phyloP scores from a whole-genome alignment of 2,329 filamentous ascomycete species.

The Talaromyces verruculosus region DNA sequence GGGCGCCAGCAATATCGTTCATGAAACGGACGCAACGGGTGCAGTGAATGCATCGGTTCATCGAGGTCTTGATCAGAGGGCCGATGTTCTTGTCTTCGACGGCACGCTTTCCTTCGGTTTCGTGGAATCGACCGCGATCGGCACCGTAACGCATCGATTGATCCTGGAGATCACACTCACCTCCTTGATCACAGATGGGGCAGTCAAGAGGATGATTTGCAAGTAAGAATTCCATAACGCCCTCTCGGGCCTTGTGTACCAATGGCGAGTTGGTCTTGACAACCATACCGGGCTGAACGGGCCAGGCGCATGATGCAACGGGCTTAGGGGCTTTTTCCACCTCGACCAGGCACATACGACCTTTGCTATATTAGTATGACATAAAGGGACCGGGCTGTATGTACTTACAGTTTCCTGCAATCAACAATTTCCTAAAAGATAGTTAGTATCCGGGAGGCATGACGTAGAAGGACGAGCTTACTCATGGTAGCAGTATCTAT shows the following conservation, averaged over 20 bases:
- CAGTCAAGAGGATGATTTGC: slow-evolving; percentile 96
- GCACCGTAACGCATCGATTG: slow-evolving; percentile 99
- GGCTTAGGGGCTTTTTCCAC: slow-evolving; percentile 96
- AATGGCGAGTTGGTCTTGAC: slow-evolving; percentile 97
- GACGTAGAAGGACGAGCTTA: slow-evolving; percentile 50
- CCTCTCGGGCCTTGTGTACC: slow-evolving; percentile 95
- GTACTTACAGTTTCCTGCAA: slow-evolving; percentile 84
- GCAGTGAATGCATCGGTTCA: slow-evolving; percentile 99
- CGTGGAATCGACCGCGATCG: slow-evolving; percentile 95
- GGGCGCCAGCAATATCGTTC: slow-evolving; percentile 94
- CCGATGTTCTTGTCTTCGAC: slow-evolving; percentile 99
- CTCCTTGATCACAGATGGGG: slow-evolving; percentile 97
- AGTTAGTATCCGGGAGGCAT: not conserved
- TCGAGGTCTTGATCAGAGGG: slow-evolving; percentile 96
- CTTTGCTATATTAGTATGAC: slow-evolving; percentile 29
- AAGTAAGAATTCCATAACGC: slow-evolving; percentile 97
- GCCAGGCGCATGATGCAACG: slow-evolving; percentile 97
- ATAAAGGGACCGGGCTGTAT: not conserved
- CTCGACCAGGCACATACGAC: slow-evolving; percentile 97
- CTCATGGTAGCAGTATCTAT: slow-evolving; percentile 98
- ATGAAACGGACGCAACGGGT: slow-evolving; percentile 96
- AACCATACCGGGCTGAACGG: slow-evolving; percentile 96
- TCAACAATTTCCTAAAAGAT: slow-evolving; percentile 78
- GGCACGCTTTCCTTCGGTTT: slow-evolving; percentile 90
- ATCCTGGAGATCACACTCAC: slow-evolving; percentile 98